A percentile compares a stretch with the other conserved stretches of the same genome.
These are phyloP conservation scores for Pisolithus albus DNA, from an alignment of 768 basidiomycete genomes.

Conservation along the genomic window DNA sequence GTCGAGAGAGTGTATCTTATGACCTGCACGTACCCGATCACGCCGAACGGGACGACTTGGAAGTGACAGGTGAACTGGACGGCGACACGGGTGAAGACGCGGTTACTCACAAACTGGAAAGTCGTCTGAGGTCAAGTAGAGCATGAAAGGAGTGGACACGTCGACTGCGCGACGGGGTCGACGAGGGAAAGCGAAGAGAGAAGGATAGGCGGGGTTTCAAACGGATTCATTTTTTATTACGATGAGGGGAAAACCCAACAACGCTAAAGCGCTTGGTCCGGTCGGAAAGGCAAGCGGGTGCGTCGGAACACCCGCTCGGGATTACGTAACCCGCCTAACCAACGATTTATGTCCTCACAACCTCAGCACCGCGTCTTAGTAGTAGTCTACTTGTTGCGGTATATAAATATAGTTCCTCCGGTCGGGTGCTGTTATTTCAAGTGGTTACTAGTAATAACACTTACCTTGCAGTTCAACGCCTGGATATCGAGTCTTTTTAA, in stretches of 20 bases:
- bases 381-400: no score
- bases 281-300: no score
- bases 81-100: neutral
- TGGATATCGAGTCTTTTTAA: no score
- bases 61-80: neutral
- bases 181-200: constrained; percentile 8
- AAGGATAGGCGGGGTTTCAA: constrained; percentile 5
- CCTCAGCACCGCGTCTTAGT: no score
- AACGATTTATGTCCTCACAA: no score
- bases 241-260: neutral
- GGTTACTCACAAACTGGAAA: constrained; percentile 79
- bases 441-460: no score
- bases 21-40: constrained; percentile 59
- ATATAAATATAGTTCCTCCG: no score
- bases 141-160: constrained; percentile 37
- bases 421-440: no score
- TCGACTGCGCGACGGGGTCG: constrained; percentile 10
- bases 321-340: no score
- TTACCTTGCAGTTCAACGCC: no score
- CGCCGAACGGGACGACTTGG: constrained; percentile 81
- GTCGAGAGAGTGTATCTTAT: constrained; percentile 1
- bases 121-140: constrained; percentile 86
- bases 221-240: neutral
- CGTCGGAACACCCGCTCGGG: no score
- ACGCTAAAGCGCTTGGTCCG: no score